Evolutionary conservation across 2,329 filamentous ascomycete genomes (phyloP).

Genomic region (Trichoderma hamatum): DNA sequence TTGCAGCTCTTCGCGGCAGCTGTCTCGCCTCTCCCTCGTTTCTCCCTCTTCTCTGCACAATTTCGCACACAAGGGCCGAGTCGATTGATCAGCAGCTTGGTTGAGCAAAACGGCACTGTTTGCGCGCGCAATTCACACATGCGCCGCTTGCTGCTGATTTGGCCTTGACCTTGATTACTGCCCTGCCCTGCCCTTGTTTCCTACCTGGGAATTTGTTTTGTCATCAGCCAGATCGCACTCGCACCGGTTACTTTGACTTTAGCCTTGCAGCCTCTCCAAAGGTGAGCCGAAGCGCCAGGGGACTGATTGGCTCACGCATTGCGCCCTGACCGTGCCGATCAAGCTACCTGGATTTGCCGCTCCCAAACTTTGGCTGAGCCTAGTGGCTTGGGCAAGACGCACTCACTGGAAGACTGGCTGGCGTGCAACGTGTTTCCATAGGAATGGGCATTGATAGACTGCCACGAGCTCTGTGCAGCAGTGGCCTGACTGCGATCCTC

Average conservation of each 20-base stretch:
- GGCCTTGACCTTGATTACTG: not conserved
- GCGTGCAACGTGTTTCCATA: constrained; percentile 21
- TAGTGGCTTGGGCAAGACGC: constrained; percentile 22
- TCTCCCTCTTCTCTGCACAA: not conserved
- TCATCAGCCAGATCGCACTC: not conserved
- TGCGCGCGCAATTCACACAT: not conserved
- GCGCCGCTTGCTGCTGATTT: not conserved
- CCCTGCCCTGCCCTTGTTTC: not conserved
- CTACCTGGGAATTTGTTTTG: not conserved
- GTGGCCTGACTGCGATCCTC: not conserved
- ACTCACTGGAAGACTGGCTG: constrained; percentile 6
- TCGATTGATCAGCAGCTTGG: not conserved
- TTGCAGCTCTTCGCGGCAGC: not conserved
- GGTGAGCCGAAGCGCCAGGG: constrained; percentile 19
- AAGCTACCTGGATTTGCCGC: constrained; percentile 6
- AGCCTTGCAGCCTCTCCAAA: constrained; percentile 15
- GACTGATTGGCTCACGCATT: constrained; percentile 18
- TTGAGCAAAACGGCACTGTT: not conserved
- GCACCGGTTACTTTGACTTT: not conserved
- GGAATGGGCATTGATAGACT: constrained; percentile 12
- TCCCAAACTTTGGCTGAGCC: constrained; percentile 10
- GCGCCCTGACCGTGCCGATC: constrained; percentile 12
- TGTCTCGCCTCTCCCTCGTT: not conserved
- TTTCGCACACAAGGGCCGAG: not conserved
- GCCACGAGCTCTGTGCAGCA: not conserved